Evolutionary conservation across 1,284 basidiomycete species (phyloP), one percentile per base, ranked within the genome.

Genomic region (Puccinia coronata): DNA sequence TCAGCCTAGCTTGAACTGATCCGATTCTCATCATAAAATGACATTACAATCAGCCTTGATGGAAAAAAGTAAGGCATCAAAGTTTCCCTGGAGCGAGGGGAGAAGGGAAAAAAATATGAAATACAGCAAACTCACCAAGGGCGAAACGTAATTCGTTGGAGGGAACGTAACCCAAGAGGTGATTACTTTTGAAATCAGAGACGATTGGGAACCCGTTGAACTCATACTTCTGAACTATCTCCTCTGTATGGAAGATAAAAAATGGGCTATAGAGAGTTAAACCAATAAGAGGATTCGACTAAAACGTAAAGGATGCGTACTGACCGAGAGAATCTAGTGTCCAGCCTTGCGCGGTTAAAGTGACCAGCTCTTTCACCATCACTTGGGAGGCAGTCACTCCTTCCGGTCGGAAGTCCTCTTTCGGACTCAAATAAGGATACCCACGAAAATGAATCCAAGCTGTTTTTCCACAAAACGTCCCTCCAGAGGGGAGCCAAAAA

Each of bases 341-440:
- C 51, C 83, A 85, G 43, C 69, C 69, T 53, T 80, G 51, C 28
- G 55, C 78, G 23, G 78, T 20, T 34, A 80, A 72, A 34, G 53
- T 80, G 11, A 71, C 69, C 31, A 75, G 39, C 5, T 88, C 85
- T 20, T 89, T 88, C 59, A 89, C 90, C 91, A 92, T 92, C 78
- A 91, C 87, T 75, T 89, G 88, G 23, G 88, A 89, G 0, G 90
- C 91, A 3, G 89, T 90, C 83, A 91, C 89, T 14, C 90, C 91
- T 61, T 88, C 87, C 84, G 92, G 91, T 55, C 90, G 89, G 84
- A 90, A 92, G 82, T 92, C 90, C 43, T 89, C 87, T 43, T 91
- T 90, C n/a, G 91, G 90, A 82, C 84, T 84, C 4, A 93, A 87
- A 90, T 92, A 93, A 0, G 92, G 91, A 84, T 92, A 93, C 49